A percentile compares a stretch with the other conserved stretches of the same genome.
phyloP scores from a whole-genome alignment of 2,329 filamentous ascomycete species.

The Ophiobolus disseminans region DNA sequence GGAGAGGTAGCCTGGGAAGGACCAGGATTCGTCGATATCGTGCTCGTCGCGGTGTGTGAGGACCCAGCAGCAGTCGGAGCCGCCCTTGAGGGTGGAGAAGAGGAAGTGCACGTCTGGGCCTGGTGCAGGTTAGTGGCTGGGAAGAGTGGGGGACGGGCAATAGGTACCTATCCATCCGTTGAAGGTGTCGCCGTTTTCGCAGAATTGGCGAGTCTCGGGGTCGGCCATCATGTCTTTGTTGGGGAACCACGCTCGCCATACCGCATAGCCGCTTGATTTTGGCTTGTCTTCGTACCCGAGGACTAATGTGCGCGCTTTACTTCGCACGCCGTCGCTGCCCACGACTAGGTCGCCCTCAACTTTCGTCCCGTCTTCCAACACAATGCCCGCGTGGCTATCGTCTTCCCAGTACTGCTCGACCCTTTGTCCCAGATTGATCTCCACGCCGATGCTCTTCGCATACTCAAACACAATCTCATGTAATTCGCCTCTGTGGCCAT shows the following conservation, averaged over 20 bases:
- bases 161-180: constrained; percentile 49
- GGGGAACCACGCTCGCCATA: constrained; percentile 57
- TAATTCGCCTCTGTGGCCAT: constrained; percentile 67
- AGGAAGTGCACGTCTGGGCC: constrained; percentile 50
- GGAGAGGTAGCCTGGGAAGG: constrained; percentile 42
- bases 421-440: constrained; percentile 61
- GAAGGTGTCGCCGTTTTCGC: constrained; percentile 48
- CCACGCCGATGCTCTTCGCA: constrained; percentile 61
- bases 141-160: not conserved
- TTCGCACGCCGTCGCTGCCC: constrained; percentile 62
- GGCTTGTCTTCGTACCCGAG: constrained; percentile 61
- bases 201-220: constrained; percentile 47
- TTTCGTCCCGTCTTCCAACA: constrained; percentile 57
- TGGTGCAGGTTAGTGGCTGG: constrained; percentile 3
- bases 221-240: constrained; percentile 50
- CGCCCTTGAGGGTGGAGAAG: constrained; percentile 47
- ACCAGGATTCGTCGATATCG: constrained; percentile 48
- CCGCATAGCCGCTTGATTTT: constrained; percentile 62
- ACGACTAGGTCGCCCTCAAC: constrained; percentile 59
- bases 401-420: constrained; percentile 65
- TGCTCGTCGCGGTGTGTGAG: constrained; percentile 45
- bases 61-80: constrained; percentile 48
- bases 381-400: constrained; percentile 58
- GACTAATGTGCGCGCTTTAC: constrained; percentile 59
- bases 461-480: constrained; percentile 67